Percentiles rank a stretch among this genome's conserved stretches.
Conservation (phyloP, 371 early-diverging fungal species). For the Dentiscutata heterogama region DNA sequence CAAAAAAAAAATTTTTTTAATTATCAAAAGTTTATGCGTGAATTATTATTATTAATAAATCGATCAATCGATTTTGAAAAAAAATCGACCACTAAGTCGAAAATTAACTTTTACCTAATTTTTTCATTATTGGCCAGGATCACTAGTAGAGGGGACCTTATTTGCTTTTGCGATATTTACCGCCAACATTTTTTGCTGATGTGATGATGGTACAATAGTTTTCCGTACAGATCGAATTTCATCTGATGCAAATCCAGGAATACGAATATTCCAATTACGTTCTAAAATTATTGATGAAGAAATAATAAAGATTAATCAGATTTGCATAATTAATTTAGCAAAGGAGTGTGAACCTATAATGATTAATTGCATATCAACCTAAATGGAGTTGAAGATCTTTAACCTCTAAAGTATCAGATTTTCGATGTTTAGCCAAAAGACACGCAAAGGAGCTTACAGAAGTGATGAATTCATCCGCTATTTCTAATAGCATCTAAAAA, state of each 20-base stretch:
- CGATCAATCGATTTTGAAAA: too few relatives aligned
- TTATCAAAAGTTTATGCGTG: too few relatives aligned
- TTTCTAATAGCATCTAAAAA: slow-evolving; percentile 79
- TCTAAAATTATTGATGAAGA: slow-evolving; percentile 61
- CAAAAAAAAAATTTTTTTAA: too few relatives aligned
- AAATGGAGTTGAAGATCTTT: slow-evolving; percentile 93
- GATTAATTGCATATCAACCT: slow-evolving; percentile 59
- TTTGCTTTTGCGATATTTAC: slow-evolving; percentile 65
- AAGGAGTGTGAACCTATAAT: neutral
- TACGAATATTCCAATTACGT: slow-evolving; percentile 94
- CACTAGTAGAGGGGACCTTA: neutral
- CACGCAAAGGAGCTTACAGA: slow-evolving; percentile 88
- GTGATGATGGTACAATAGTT: slow-evolving; percentile 66
- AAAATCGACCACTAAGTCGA: too few relatives aligned
- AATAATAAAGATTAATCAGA: neutral
- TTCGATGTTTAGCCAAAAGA: slow-evolving; percentile 91
- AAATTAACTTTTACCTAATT: too few relatives aligned
- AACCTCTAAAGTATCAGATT: slow-evolving; percentile 84
- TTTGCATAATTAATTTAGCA: neutral
- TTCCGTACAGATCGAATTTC: slow-evolving; percentile 83
- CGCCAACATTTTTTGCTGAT: slow-evolving; percentile 77
- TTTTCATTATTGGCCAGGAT: too few relatives aligned
- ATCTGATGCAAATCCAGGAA: slow-evolving; percentile 91
- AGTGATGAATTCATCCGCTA: slow-evolving; percentile 95
- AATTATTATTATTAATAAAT: too few relatives aligned